A percentile compares a stretch with the other conserved stretches of the same genome.
phyloP scores from a whole-genome alignment of 2,329 filamentous ascomycete genomes.

The Epichloe festucae region DNA sequence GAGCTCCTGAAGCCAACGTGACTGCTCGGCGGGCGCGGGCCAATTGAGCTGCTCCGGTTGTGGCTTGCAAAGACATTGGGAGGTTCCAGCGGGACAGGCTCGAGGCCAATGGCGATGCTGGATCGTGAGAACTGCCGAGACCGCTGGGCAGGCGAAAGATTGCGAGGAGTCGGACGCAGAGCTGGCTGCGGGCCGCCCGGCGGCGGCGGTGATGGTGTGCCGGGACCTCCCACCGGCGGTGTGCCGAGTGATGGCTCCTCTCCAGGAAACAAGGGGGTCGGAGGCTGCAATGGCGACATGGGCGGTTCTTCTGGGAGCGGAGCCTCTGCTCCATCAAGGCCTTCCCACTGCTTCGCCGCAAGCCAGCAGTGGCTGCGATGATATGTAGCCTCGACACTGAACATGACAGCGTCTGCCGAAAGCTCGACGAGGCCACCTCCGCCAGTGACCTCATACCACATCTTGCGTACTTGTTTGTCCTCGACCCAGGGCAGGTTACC shows the following conservation, averaged over 20 bases:
- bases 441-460: slow-evolving; percentile 65
- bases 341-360: slow-evolving; percentile 38
- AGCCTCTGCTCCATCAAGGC: slow-evolving; percentile 16
- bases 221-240: slow-evolving; percentile 9
- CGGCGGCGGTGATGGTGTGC: slow-evolving; percentile 17
- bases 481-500: slow-evolving; percentile 64
- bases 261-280: slow-evolving; percentile 22
- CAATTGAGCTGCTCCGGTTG: slow-evolving; percentile 23
- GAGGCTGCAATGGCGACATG: slow-evolving; percentile 27
- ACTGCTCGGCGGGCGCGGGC: slow-evolving; percentile 20
- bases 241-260: slow-evolving; percentile 15
- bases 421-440: slow-evolving; percentile 44
- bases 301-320: slow-evolving; percentile 17
- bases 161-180: slow-evolving; percentile 21
- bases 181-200: slow-evolving; percentile 13
- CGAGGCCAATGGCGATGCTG: slow-evolving; percentile 30
- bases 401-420: slow-evolving; percentile 46
- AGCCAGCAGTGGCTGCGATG: slow-evolving; percentile 45
- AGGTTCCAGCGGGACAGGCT: slow-evolving; percentile 27
- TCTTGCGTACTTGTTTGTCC: slow-evolving; percentile 47
- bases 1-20: slow-evolving; percentile 19
- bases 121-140: slow-evolving; percentile 24
- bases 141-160: slow-evolving; percentile 23
- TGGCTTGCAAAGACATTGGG: slow-evolving; percentile 16
- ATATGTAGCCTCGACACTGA: slow-evolving; percentile 48